A percentile compares a stretch with the other conserved stretches of the same genome.
Conservation (phyloP, 192 early-diverging fungal species). For the Helicostylum pulchrum region DNA sequence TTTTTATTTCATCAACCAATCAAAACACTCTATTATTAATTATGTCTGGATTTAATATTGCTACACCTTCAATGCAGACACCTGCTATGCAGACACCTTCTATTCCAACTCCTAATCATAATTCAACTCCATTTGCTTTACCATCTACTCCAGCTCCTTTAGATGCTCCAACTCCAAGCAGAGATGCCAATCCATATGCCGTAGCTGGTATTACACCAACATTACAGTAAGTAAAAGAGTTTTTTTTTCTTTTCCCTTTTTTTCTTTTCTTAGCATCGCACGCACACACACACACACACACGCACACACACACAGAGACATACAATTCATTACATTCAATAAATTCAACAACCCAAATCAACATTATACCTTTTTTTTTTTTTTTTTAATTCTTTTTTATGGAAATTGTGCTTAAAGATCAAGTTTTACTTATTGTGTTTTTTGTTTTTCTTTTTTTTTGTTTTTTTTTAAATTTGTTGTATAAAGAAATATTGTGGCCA, state of each 20-base stretch:
- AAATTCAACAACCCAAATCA: neutral
- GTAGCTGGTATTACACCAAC: conserved; percentile 60
- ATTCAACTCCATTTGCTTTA: conserved; percentile 35
- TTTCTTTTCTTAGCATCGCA: conserved; percentile 7
- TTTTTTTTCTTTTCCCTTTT: conserved; percentile 3
- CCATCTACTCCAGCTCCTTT: conserved; percentile 41
- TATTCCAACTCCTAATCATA: conserved; percentile 27
- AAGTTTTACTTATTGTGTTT: neutral
- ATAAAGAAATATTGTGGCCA: conserved; percentile 94
- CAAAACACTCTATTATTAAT: neutral
- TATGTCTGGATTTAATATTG: conserved; percentile 43
- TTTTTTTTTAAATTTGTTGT: conserved; percentile 7
- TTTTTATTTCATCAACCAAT: neutral
- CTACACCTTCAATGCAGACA: conserved; percentile 30
- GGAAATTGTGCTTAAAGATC: neutral
- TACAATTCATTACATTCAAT: neutral
- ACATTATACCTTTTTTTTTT: neutral
- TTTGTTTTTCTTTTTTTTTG: conserved; percentile 6
- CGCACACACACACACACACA: conserved; percentile 11
- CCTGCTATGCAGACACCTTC: conserved; percentile 36
- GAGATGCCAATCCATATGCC: conserved; percentile 40
- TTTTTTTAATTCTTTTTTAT: neutral
- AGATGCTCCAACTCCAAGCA: conserved; percentile 41
- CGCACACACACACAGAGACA: conserved; percentile 7
- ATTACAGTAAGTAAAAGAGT: conserved; percentile 52